Conservation (phyloP, 2,329 filamentous ascomycete genomes). For the Ophiostoma quercus region DNA sequence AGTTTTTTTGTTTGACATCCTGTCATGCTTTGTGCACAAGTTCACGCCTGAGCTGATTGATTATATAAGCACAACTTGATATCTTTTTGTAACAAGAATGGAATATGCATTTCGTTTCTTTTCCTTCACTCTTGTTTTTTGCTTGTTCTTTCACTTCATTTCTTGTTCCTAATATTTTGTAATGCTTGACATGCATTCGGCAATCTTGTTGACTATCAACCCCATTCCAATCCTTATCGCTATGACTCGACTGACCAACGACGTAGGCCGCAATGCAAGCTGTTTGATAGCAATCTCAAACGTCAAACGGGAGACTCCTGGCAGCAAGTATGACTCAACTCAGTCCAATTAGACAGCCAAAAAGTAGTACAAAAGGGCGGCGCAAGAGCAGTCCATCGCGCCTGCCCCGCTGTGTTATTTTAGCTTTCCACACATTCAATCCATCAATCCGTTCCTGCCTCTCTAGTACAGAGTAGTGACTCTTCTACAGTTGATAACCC, state of each 20-base stretch:
- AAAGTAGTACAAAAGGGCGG: conserved; percentile 5
- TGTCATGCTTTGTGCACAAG: not conserved
- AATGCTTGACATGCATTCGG: not conserved
- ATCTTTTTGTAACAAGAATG: too few relatives aligned
- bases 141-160: not conserved
- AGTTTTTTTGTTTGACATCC: not conserved
- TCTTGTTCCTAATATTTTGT: not conserved
- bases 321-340: conserved; percentile 1
- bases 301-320: not conserved
- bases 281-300: conserved; percentile 3
- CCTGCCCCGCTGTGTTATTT: conserved; percentile 12
- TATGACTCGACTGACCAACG: conserved; percentile 6
- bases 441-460: conserved; percentile 12
- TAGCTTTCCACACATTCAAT: not conserved
- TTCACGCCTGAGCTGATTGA: too few relatives aligned
- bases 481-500: conserved; percentile 13
- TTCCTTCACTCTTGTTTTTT: not conserved
- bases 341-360: not conserved
- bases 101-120: not conserved
- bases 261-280: not conserved
- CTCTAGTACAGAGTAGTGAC: not conserved
- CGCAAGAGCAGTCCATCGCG: conserved; percentile 12
- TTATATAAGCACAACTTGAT: too few relatives aligned
- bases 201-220: not conserved
- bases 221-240: not conserved